phyloP scores from a whole-genome alignment of 768 basidiomycete genomes.

The Suillus occidentalis region DNA sequence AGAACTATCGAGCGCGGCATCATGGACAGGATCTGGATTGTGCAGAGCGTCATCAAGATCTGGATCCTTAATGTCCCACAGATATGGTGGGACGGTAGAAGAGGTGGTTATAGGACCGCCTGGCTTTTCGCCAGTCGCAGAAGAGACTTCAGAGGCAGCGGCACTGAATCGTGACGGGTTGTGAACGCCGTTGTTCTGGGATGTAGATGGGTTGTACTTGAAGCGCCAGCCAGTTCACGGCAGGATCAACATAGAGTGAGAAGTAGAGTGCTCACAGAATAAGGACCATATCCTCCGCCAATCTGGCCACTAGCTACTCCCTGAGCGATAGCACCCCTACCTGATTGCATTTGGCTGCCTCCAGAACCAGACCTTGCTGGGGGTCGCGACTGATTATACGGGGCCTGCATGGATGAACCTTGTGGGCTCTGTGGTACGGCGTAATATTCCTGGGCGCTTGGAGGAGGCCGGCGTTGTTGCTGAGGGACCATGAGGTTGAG shows the following conservation, averaged over 20 bases:
- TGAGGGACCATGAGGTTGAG: slow-evolving; percentile 29
- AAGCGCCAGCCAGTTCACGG: slow-evolving; percentile 8
- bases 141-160: slow-evolving; percentile 46
- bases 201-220: slow-evolving; percentile 57
- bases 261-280: slow-evolving; percentile 57
- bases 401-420: slow-evolving; percentile 32
- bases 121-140: slow-evolving; percentile 35
- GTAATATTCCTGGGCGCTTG: slow-evolving; percentile 56
- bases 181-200: slow-evolving; percentile 44
- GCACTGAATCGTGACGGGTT: slow-evolving; percentile 57
- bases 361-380: slow-evolving; percentile 29
- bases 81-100: slow-evolving; percentile 65
- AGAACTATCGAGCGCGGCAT: slow-evolving; percentile 54
- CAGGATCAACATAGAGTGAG: slow-evolving; percentile 2
- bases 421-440: slow-evolving; percentile 66
- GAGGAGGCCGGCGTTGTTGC: slow-evolving; percentile 42
- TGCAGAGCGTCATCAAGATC: slow-evolving; percentile 91
- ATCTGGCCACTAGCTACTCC: slow-evolving; percentile 81
- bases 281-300: slow-evolving; percentile 82
- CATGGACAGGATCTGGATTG: slow-evolving; percentile 79
- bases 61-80: slow-evolving; percentile 79
- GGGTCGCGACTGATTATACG: slow-evolving; percentile 21
- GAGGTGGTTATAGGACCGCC: slow-evolving; percentile 41
- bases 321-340: slow-evolving; percentile 61
- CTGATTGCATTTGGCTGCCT: slow-evolving; percentile 32